Conservation (phyloP, 2,329 filamentous ascomycete species). For the Fusarium dimerum region DNA sequence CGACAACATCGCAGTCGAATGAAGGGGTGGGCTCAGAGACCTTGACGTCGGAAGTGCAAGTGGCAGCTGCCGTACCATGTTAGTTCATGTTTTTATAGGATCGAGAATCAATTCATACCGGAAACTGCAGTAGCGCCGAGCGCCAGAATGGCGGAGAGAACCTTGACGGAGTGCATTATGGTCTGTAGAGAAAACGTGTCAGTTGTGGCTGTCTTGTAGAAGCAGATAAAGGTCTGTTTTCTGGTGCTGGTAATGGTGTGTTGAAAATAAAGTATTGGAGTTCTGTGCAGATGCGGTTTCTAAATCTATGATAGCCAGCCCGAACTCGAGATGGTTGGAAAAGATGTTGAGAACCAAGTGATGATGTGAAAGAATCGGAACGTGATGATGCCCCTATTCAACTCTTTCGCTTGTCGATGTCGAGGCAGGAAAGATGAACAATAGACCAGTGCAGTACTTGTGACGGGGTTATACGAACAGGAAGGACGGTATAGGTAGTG, state of each 20-base stretch:
- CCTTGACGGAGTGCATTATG: conserved; percentile 50
- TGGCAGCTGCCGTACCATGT: conserved; percentile 29
- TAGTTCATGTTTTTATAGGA: background rate
- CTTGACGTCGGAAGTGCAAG: conserved; percentile 56
- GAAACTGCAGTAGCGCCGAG: conserved; percentile 42
- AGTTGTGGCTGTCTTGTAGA: conserved; percentile 11
- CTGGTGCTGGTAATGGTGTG: background rate
- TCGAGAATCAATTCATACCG: conserved; percentile 36
- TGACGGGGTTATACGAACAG: background rate
- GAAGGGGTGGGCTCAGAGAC: conserved; percentile 62
- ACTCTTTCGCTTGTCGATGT: background rate
- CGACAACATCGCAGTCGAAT: conserved; percentile 69
- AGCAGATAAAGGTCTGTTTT: background rate
- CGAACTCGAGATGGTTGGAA: conserved; percentile 6
- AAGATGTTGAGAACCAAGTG: conserved; percentile 15
- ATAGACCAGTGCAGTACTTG: background rate
- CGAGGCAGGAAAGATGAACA: conserved; percentile 18
- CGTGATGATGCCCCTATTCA: conserved; percentile 7
- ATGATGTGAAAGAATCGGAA: background rate
- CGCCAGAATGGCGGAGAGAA: conserved; percentile 48
- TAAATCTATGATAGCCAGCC: conserved; percentile 16
- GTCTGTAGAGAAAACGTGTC: conserved; percentile 25
- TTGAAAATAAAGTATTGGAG: background rate
- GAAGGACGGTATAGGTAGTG: background rate
- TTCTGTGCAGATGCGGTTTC: background rate